These are phyloP conservation scores for Porcisia deanei DNA, from an alignment of 208 protist genomes.

Conservation along the genomic window DNA sequence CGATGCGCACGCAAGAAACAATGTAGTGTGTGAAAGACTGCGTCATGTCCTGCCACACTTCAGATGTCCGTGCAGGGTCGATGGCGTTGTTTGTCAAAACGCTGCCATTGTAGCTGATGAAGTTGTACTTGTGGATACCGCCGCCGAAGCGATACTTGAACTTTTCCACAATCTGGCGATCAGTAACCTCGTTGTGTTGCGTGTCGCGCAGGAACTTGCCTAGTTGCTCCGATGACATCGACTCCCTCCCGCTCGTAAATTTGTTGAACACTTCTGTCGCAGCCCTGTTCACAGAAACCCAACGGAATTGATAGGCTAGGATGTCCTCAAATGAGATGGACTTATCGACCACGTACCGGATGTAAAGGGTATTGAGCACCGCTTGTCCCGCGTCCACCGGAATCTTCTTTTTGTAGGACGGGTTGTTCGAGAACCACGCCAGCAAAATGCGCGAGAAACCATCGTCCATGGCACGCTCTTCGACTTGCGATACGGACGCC, in stretches of 20 bases:
- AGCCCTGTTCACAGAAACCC: constrained; percentile 63
- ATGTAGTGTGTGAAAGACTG: constrained; percentile 85
- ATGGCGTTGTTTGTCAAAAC: constrained; percentile 85
- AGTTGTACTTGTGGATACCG: constrained; percentile 87
- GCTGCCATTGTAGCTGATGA: constrained; percentile 74
- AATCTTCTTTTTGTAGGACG: constrained; percentile 43
- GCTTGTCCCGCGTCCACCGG: constrained; percentile 40
- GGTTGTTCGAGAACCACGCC: constrained; percentile 72
- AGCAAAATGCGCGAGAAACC: constrained; percentile 81
- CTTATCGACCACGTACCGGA: constrained; percentile 52
- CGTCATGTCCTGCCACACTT: constrained; percentile 92
- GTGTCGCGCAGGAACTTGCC: constrained; percentile 76
- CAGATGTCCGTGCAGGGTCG: constrained; percentile 70
- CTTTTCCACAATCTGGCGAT: constrained; percentile 80
- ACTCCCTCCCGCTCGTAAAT: constrained; percentile 65
- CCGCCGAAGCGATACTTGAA: constrained; percentile 88
- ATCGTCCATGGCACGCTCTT: constrained; percentile 84
- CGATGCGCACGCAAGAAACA: constrained; percentile 62
- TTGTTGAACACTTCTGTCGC: constrained; percentile 75
- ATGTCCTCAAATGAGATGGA: constrained; percentile 61
- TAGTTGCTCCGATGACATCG: constrained; percentile 75
- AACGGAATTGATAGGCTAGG: constrained; percentile 61
- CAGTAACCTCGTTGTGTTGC: constrained; percentile 69
- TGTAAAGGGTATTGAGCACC: constrained; percentile 65
- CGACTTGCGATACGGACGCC: constrained; percentile 45